These are phyloP conservation scores for Lactarius quietus DNA, from an alignment of 768 basidiomycete species.

Conservation along the genomic window DNA sequence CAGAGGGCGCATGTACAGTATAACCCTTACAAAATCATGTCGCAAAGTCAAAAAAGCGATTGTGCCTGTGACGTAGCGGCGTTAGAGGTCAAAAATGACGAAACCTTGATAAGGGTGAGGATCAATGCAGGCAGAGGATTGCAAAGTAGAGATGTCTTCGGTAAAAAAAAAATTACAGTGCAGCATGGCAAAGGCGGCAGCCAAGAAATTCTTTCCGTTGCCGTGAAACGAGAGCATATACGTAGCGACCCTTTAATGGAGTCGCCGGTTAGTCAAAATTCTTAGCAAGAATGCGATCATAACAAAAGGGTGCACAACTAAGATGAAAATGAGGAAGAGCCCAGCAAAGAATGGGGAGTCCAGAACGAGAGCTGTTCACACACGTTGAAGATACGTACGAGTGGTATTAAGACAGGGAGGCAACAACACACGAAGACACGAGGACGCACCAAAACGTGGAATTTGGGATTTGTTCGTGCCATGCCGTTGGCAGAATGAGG, in stretches of 20 bases:
- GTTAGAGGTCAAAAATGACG: conserved; percentile 8
- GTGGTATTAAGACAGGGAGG: not conserved
- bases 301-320: not conserved
- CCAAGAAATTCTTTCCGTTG: not conserved
- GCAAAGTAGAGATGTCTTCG: not conserved
- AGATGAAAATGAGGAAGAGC: no score
- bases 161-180: not conserved
- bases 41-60: not conserved
- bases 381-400: conserved; percentile 1
- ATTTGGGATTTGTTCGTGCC: not conserved
- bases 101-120: conserved; percentile 4
- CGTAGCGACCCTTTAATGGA: not conserved
- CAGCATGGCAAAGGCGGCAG: not conserved
- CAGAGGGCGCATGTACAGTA: not conserved
- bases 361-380: not conserved
- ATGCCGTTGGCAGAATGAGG: conserved; percentile 1
- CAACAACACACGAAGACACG: not conserved
- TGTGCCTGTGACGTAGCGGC: conserved; percentile 22
- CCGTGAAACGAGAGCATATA: conserved; percentile 1
- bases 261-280: not conserved
- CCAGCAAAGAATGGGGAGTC: not conserved
- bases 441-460: conserved; percentile 10
- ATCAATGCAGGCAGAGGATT: not conserved
- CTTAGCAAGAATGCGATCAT: not conserved
- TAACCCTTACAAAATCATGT: not conserved